Evolutionary conservation across 2,329 filamentous ascomycete species (phyloP).

Genomic region (Colletotrichum gigasporum): DNA sequence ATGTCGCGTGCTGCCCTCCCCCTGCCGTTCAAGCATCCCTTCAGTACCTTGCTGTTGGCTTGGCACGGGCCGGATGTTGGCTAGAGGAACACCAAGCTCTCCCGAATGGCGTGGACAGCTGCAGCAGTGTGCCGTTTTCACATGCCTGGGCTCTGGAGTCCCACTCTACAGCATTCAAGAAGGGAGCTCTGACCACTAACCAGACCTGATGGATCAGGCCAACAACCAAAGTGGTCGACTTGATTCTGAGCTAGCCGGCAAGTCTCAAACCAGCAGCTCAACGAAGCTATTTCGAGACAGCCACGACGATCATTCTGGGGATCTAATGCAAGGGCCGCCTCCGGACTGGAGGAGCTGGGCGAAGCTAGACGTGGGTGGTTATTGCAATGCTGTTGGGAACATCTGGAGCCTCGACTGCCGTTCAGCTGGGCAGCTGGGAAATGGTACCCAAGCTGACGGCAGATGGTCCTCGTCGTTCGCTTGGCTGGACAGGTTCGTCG

Average conservation of each 20-base stretch:
- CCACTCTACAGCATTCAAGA: neutral
- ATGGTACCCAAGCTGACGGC: neutral
- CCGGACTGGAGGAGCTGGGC: too few species aligned
- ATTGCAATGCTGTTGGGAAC: neutral
- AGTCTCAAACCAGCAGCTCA: slow-evolving; percentile 25
- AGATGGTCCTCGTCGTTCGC: neutral
- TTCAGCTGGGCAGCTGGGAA: neutral
- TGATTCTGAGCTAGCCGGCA: neutral
- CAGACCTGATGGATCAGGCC: neutral
- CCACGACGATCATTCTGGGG: neutral
- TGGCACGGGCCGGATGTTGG: slow-evolving; percentile 11
- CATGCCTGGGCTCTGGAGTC: neutral
- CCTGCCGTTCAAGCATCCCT: slow-evolving; percentile 4
- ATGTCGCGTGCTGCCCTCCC: slow-evolving; percentile 6
- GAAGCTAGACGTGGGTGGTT: neutral
- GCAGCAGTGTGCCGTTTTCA: slow-evolving; percentile 2
- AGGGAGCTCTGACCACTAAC: neutral
- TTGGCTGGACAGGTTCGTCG: neutral
- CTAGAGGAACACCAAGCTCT: neutral
- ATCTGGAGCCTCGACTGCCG: neutral
- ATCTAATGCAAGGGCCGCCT: neutral
- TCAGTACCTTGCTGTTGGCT: neutral
- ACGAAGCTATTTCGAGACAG: slow-evolving; percentile 17
- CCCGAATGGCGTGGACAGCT: neutral
- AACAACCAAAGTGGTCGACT: neutral